Base-by-base conservation (phyloP, 1,139 yeast genomes). In the Candida freyschussii region DNA sequence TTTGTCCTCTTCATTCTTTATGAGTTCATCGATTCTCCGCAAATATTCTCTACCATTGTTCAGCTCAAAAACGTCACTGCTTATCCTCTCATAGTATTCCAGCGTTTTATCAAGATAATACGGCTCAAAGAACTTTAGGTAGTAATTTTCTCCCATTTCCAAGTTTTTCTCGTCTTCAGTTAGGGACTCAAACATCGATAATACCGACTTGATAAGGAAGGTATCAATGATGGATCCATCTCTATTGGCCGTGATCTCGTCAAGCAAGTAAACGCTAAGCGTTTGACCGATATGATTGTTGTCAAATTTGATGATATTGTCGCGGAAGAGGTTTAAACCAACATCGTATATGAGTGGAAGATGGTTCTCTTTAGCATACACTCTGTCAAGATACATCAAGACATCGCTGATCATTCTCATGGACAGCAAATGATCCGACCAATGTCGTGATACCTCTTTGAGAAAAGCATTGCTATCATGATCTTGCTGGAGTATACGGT, bases 331-430 rank as follows among this genome's bases (percentile, higher is more conserved):
- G 23, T 68, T 69, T 24, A 82, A 65, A 0, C 96, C 95, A 29
- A 81, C 67, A 50, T 87, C 96, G 50, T 82, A 82, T 4, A 84
- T 69, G 34, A 79, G 61, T 2, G 86, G 75, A 31, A 75, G 61
- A 44, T 76, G 77, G 37, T 75, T 74, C 43, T 82, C 94, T 42
- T 75, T 77, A 18, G 89, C 84, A 47, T 83, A 86, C 0, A 86
- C 95, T 27, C 95, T 70, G 54, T 91, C 71, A 50, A 91, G 61
- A 53, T 91, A 91, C 84, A 87, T 80, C 56, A 87, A 61, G 5
- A 91, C 83, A 55, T 91, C 96, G 45, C 93, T 75, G 25, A 89
- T 73, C 66, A 84, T 77, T 44, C 83, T 69, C 80, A 87, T 81
- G 30, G 85, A 72, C 29, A 78, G 67, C 26, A 79, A 60, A 55